Percentiles rank a stretch among this genome's conserved stretches.
Conservation (phyloP, 2,329 filamentous ascomycete genomes). For the Botrytis tulipae region DNA sequence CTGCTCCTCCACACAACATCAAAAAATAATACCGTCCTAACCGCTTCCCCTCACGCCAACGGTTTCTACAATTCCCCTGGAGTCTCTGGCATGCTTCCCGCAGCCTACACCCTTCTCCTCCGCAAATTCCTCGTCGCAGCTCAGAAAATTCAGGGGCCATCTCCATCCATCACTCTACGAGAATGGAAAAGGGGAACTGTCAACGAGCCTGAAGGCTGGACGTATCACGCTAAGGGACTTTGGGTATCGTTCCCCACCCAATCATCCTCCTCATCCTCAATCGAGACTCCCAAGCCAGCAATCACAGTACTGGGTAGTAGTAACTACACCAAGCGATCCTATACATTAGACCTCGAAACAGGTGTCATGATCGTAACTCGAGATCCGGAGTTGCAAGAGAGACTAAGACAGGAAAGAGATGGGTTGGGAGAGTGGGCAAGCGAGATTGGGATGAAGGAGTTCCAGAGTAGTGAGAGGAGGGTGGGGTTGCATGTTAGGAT, state of each 20-base stretch:
- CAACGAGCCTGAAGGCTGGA: constrained; percentile 82
- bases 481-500: constrained; percentile 82
- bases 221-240: constrained; percentile 94
- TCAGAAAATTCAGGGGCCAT: not conserved
- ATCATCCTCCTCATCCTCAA: too few species aligned
- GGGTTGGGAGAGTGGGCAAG: constrained; percentile 76
- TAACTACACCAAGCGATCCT: constrained; percentile 94
- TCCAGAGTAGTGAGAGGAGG: constrained; percentile 75
- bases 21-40: constrained; percentile 72
- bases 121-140: constrained; percentile 68
- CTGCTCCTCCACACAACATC: constrained; percentile 70
- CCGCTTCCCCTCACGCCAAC: constrained; percentile 89
- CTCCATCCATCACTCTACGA: constrained; percentile 61
- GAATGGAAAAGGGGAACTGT: constrained; percentile 88
- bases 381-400: constrained; percentile 67
- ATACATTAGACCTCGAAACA: constrained; percentile 86
- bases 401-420: constrained; percentile 74
- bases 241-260: constrained; percentile 67
- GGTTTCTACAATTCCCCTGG: constrained; percentile 90
- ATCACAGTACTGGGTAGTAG: constrained; percentile 73
- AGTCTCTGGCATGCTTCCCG: constrained; percentile 84
- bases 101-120: constrained; percentile 87
- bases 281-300: constrained; percentile 11
- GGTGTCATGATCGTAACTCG: constrained; percentile 83
- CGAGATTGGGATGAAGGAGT: constrained; percentile 70